Percentiles rank a stretch among this genome's conserved stretches.
Conservation (phyloP, 1,139 yeast genomes). For the Nakaseomyces bracarensis region DNA sequence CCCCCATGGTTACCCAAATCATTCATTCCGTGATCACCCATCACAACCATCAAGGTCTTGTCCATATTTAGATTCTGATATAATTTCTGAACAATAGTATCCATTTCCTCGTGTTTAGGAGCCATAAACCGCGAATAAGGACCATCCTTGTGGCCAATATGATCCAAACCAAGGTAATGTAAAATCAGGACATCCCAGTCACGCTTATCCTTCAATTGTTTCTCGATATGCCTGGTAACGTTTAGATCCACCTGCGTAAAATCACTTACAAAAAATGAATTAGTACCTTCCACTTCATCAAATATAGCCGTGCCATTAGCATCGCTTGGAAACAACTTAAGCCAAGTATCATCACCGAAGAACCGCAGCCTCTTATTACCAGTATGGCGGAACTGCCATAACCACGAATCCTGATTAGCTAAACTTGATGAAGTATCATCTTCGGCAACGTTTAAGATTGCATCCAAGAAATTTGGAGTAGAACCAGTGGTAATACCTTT, state of each 20-base stretch:
- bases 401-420: slow-evolving; percentile 78
- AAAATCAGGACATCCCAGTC: slow-evolving; percentile 81
- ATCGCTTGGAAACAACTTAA: slow-evolving; percentile 61
- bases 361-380: slow-evolving; percentile 53
- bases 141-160: slow-evolving; percentile 96
- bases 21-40: slow-evolving; percentile 97
- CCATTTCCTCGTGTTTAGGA: slow-evolving; percentile 80
- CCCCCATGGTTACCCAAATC: slow-evolving; percentile 90
- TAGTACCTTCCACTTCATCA: slow-evolving; percentile 70
- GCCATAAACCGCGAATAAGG: slow-evolving; percentile 76
- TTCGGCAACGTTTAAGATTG: slow-evolving; percentile 88
- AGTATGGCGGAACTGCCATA: slow-evolving; percentile 48
- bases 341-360: slow-evolving; percentile 98
- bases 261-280: slow-evolving; percentile 89
- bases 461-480: slow-evolving; percentile 72
- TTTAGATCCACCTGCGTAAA: slow-evolving; percentile 89
- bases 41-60: slow-evolving; percentile 58
- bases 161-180: slow-evolving; percentile 91
- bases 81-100: slow-evolving; percentile 47
- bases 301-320: slow-evolving; percentile 38
- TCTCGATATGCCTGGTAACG: slow-evolving; percentile 72
- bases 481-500: slow-evolving; percentile 80
- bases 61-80: slow-evolving; percentile 43
- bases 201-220: slow-evolving; percentile 31
- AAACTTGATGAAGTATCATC: slow-evolving; percentile 75